Evolutionary conservation across 768 basidiomycete genomes (phyloP).

Genomic region (Terana coerulea): DNA sequence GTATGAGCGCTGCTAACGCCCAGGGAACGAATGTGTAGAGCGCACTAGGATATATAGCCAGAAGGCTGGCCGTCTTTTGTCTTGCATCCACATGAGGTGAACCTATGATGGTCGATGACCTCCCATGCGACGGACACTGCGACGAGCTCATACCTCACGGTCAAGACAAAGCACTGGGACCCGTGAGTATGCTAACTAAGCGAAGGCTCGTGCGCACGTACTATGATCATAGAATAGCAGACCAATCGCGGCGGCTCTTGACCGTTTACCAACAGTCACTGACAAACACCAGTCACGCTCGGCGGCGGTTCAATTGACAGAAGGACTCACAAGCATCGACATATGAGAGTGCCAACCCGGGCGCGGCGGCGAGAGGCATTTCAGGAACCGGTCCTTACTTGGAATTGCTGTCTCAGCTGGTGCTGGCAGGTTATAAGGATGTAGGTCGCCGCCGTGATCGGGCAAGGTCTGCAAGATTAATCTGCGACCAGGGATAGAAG

Average conservation of each 20-base stretch:
- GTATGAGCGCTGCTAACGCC: background rate
- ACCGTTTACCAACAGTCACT: slow-evolving; percentile 12
- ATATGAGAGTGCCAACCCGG: background rate
- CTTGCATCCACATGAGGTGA: slow-evolving; percentile 8
- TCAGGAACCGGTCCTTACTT: no score
- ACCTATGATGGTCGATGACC: no score
- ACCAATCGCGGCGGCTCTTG: slow-evolving; percentile 9
- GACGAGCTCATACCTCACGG: slow-evolving; percentile 1
- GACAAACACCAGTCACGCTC: background rate
- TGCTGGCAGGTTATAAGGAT: no score
- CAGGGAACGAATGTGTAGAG: background rate
- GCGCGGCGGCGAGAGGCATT: no score
- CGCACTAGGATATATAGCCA: slow-evolving; percentile 14
- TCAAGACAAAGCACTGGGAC: slow-evolving; percentile 11
- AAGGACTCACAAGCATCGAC: background rate
- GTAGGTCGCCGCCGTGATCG: no score
- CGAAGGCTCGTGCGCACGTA: background rate
- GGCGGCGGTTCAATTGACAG: background rate
- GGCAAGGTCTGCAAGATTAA: no score
- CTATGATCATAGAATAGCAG: slow-evolving; percentile 15
- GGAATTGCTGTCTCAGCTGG: no score
- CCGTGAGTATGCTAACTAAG: background rate
- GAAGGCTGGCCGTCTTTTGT: slow-evolving; percentile 11
- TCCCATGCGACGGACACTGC: no score
- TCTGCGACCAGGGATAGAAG: no score